These are phyloP conservation scores for Populus pruinosa DNA, from an alignment of 345 rosid genomes.

Conservation along the genomic window DNA sequence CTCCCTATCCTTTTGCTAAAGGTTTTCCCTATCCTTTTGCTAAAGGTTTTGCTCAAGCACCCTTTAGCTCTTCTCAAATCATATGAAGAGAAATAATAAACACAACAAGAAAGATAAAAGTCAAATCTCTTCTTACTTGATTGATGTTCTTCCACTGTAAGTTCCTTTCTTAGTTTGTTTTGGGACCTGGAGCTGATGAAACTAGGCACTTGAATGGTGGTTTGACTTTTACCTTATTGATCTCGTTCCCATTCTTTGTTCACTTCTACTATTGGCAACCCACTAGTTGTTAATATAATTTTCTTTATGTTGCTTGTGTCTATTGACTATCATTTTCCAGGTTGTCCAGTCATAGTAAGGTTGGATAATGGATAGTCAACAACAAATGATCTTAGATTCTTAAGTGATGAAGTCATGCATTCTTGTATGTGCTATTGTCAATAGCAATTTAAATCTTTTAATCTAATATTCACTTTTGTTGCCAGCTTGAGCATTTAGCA, in stretches of 20 bases:
- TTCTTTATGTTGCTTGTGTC: not conserved
- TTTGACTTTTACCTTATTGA: not conserved
- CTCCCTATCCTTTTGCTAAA: too few species aligned
- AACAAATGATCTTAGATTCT: not conserved
- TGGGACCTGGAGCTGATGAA: not conserved
- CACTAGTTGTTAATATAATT: not conserved
- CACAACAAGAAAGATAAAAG: too few species aligned
- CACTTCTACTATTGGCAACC: not conserved
- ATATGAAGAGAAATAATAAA: too few species aligned
- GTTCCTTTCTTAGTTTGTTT: not conserved
- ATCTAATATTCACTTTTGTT: not conserved
- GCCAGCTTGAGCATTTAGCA: slow-evolving; percentile 78
- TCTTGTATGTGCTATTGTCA: not conserved
- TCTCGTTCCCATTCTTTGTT: not conserved
- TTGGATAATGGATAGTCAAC: not conserved
- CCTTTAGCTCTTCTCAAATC: too few species aligned
- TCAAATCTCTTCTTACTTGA: too few species aligned
- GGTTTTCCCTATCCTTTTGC: too few species aligned
- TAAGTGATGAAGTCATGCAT: not conserved
- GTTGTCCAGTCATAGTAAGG: slow-evolving; percentile 13
- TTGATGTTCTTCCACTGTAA: too few species aligned
- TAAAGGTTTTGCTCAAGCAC: too few species aligned
- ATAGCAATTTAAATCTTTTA: not conserved
- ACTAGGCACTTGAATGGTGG: not conserved
- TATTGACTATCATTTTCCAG: slow-evolving; percentile 33